Evolutionary conservation across 768 basidiomycete genomes (phyloP), one percentile per base, ranked within the genome.

Genomic region (Terana coerulea): DNA sequence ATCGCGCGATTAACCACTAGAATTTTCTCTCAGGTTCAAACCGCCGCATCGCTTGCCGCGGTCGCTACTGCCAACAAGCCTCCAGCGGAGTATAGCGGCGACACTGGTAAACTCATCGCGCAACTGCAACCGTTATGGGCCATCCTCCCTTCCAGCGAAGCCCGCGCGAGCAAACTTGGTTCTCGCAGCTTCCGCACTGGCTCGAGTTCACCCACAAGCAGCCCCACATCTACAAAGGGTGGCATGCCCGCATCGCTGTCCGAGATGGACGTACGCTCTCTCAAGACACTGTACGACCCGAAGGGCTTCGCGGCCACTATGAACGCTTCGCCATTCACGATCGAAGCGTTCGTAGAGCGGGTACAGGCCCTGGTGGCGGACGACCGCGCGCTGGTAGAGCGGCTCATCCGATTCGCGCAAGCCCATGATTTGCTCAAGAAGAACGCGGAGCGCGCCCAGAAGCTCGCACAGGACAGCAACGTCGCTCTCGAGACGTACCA

Each of bases 381-480:
- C 66, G 91, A 95, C 60, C 80, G 83, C 22, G 76, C 87, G 17
- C 69, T 98, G 53, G 91, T 94, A 54, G 88, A 92, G 67, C 79
- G 93, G 28, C 71, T 94, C 33, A 72, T 91, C 45, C 81, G 91
- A 22, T 88, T 92, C 59, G 93, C 90, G 2, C 86, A 91, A 67
- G 90, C 92, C 44, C 88, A 95, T 53, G 93, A 95, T 58, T 63
- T 95, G 57, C 76, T 95, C 54, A 95, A 93, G 77, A 88, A 86
- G 71, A 94, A 93, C 62, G 91, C 92, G 17, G 91, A 92, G 62
- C 76, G 91, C 43, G 93, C 91, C 19, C 88, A 94, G 74, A 92
- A 91, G 68, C 76, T 95, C 25, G 89, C 91, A 3, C 84, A 87
- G 65, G 93, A 94, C 45, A 88, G 86, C 34, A 84, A 81, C 53